These are phyloP conservation scores for Exobasidium rhododendri DNA, from an alignment of 1,284 basidiomycete species.

Conservation along the genomic window DNA sequence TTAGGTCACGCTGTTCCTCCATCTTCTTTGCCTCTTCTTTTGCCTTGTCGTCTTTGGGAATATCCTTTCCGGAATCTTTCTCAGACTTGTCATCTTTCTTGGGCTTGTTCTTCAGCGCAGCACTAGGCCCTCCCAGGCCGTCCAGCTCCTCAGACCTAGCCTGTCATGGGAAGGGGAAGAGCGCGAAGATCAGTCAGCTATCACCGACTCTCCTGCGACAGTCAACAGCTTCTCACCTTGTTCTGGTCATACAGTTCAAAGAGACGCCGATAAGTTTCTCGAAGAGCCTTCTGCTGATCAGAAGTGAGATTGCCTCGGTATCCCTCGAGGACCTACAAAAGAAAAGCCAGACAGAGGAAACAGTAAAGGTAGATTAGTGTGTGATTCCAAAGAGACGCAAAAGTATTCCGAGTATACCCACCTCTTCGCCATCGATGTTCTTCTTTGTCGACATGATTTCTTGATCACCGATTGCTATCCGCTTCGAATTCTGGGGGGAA, in stretches of 20 bases:
- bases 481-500: too few species aligned
- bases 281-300: constrained; percentile 40
- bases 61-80: constrained; percentile 41
- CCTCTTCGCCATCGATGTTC: constrained; percentile 46
- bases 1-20: constrained; percentile 28
- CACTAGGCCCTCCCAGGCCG: constrained; percentile 30
- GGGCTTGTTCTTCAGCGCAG: constrained; percentile 17
- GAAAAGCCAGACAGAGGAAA: background rate
- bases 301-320: constrained; percentile 40
- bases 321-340: constrained; percentile 1
- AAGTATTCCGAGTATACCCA: too few species aligned
- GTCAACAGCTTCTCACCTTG: constrained; percentile 12
- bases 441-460: constrained; percentile 32
- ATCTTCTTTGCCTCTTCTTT: constrained; percentile 49
- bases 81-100: constrained; percentile 16
- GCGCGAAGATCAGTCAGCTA: background rate
- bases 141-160: constrained; percentile 44
- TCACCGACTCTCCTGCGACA: background rate
- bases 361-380: background rate
- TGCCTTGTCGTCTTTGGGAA: constrained; percentile 50
- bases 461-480: too few species aligned
- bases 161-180: constrained; percentile 3
- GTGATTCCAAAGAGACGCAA: background rate
- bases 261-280: constrained; percentile 42
- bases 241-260: constrained; percentile 48